These are phyloP conservation scores for Phytophthora kernoviae DNA, from an alignment of 352 stramenopile genomes.

Conservation along the genomic window DNA sequence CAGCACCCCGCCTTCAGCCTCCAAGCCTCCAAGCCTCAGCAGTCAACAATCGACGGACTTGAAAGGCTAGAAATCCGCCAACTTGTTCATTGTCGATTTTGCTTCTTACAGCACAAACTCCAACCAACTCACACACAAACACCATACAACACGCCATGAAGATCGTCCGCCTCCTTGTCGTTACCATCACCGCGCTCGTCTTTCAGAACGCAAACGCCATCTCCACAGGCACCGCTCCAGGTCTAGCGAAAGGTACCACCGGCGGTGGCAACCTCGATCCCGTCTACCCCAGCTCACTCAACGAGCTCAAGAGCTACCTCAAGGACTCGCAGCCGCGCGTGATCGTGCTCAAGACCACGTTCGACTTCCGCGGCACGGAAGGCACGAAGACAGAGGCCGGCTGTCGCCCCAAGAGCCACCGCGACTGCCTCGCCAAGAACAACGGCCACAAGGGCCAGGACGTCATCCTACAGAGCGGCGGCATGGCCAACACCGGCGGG, in stretches of 20 bases:
- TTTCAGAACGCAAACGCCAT: slow-evolving; percentile 17
- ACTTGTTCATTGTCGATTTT: slow-evolving; percentile 24
- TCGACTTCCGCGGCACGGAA: slow-evolving; percentile 61
- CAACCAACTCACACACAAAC: neutral
- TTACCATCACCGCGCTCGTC: slow-evolving; percentile 25
- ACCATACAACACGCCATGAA: slow-evolving; percentile 18
- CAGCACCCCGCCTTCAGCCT: neutral
- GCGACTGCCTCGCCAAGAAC: slow-evolving; percentile 53
- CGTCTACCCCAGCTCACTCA: slow-evolving; percentile 46
- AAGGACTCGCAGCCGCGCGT: slow-evolving; percentile 43
- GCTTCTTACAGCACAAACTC: slow-evolving; percentile 14
- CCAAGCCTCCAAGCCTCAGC: neutral
- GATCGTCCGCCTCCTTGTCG: slow-evolving; percentile 22
- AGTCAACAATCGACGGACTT: neutral
- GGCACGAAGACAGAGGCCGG: slow-evolving; percentile 49
- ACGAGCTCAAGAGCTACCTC: slow-evolving; percentile 51
- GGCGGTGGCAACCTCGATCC: slow-evolving; percentile 43
- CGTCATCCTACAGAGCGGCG: slow-evolving; percentile 56
- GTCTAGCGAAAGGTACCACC: slow-evolving; percentile 35
- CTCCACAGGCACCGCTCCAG: slow-evolving; percentile 15
- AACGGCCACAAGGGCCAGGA: slow-evolving; percentile 60
- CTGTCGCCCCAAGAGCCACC: slow-evolving; percentile 46
- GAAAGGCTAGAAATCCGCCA: neutral
- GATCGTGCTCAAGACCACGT: slow-evolving; percentile 55
- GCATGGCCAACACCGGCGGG: slow-evolving; percentile 56